Evolutionary conservation across 768 basidiomycete species (phyloP).

Genomic region (Russula virescens): DNA sequence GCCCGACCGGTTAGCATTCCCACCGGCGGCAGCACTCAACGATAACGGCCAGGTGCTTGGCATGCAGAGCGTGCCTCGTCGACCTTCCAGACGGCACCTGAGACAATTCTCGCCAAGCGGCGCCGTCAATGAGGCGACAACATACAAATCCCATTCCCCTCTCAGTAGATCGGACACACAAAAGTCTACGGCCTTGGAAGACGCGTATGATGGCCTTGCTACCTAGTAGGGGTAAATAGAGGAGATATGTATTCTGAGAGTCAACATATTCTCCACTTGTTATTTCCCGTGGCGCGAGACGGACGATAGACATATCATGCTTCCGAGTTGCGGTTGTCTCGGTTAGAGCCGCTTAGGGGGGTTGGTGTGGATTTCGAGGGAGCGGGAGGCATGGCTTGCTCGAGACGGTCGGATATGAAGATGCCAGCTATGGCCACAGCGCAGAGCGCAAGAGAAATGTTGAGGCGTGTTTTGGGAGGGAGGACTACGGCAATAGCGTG

Average conservation of each 20-base stretch:
- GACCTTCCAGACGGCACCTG: not conserved
- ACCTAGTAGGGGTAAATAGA: not conserved
- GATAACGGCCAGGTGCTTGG: not conserved
- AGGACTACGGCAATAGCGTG: slow-evolving; percentile 26
- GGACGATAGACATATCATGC: not conserved
- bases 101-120: not conserved
- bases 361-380: slow-evolving; percentile 7
- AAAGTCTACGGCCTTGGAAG: slow-evolving; percentile 5
- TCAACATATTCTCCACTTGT: slow-evolving; percentile 1
- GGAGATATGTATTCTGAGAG: not conserved
- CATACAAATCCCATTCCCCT: slow-evolving; percentile 6
- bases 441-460: slow-evolving; percentile 31
- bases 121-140: not conserved
- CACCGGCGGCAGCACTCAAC: not conserved
- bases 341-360: not conserved
- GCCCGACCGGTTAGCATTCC: not conserved
- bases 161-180: not conserved
- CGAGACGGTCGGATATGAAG: slow-evolving; percentile 31
- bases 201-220: slow-evolving; percentile 22
- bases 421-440: slow-evolving; percentile 31
- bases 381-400: slow-evolving; percentile 27
- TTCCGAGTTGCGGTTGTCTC: not conserved
- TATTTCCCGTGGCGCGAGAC: not conserved
- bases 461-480: slow-evolving; percentile 32
- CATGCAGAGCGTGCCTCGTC: not conserved